Percentiles rank a stretch among this genome's conserved stretches.
Conservation (phyloP, 1,284 basidiomycete genomes). For the Peniophora sp. region DNA sequence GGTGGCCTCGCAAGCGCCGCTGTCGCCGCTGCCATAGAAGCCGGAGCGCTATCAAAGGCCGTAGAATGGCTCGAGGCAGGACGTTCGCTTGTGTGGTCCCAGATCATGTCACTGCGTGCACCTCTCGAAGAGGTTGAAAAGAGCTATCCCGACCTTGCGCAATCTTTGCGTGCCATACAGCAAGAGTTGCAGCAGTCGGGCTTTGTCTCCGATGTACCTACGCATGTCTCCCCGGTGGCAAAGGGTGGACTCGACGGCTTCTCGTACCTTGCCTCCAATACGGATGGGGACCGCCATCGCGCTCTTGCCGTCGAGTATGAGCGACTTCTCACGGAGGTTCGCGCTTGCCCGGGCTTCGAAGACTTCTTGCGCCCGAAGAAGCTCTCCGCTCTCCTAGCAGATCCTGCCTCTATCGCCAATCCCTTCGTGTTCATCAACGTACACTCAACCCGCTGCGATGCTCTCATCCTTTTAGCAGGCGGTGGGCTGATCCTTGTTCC, state of each 20-base stretch:
- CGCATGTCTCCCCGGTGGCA: slow-evolving; percentile 18
- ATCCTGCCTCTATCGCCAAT: background rate
- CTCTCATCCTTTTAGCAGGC: background rate
- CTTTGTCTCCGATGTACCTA: slow-evolving; percentile 15
- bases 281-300: no score
- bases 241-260: no score
- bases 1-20: background rate
- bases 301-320: background rate
- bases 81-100: background rate
- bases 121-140: background rate
- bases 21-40: background rate
- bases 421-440: slow-evolving; percentile 3
- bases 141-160: background rate
- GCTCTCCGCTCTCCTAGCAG: background rate
- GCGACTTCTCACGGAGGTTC: background rate
- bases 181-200: slow-evolving; percentile 1
- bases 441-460: background rate
- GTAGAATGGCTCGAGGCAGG: background rate
- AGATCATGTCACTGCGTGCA: background rate
- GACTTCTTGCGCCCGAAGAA: slow-evolving; percentile 1
- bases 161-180: background rate
- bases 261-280: no score
- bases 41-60: background rate
- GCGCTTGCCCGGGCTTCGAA: slow-evolving; percentile 2
- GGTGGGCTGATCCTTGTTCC: background rate